Conservation (phyloP, 306 rosid genomes). For the Lupinus albus region DNA sequence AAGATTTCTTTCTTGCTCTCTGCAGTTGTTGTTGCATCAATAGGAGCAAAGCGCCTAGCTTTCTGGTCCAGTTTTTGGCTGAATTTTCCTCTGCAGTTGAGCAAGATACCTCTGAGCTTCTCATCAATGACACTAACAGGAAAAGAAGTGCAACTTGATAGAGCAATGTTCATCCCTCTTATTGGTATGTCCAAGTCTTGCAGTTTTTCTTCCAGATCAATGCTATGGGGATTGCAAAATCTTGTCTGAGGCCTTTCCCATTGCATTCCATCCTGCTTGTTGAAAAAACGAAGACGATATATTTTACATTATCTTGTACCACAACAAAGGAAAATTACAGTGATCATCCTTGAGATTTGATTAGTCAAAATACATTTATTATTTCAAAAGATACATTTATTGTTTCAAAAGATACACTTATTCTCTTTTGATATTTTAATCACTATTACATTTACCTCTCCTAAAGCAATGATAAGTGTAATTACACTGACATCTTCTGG, state of each 20-base stretch:
- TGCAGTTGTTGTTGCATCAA: slow-evolving; percentile 48
- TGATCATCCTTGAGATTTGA: too few relatives aligned
- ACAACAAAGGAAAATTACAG: too few relatives aligned
- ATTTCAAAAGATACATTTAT: too few relatives aligned
- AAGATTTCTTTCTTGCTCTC: slow-evolving; percentile 40
- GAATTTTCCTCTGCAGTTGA: slow-evolving; percentile 42
- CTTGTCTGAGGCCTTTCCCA: slow-evolving; percentile 66
- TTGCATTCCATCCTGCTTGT: slow-evolving; percentile 60
- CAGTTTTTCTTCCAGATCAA: slow-evolving; percentile 46
- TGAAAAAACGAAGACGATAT: slow-evolving; percentile 10
- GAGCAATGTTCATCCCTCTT: slow-evolving; percentile 72
- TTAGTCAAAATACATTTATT: too few relatives aligned
- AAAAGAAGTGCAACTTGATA: slow-evolving; percentile 49
- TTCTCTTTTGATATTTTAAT: too few relatives aligned
- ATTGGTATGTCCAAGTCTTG: slow-evolving; percentile 55
- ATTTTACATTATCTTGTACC: slow-evolving; percentile 15
- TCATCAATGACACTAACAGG: slow-evolving; percentile 51
- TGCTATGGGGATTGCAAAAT: slow-evolving; percentile 35
- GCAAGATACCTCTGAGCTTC: slow-evolving; percentile 49
- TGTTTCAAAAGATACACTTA: too few relatives aligned
- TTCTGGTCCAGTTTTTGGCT: slow-evolving; percentile 48
- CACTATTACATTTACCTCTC: too few relatives aligned
- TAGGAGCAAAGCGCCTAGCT: slow-evolving; percentile 44
- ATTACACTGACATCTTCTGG: neutral
- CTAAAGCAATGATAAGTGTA: neutral